phyloP scores from a whole-genome alignment of 169 alveolate genomes.

The Perkinsus marinus region DNA sequence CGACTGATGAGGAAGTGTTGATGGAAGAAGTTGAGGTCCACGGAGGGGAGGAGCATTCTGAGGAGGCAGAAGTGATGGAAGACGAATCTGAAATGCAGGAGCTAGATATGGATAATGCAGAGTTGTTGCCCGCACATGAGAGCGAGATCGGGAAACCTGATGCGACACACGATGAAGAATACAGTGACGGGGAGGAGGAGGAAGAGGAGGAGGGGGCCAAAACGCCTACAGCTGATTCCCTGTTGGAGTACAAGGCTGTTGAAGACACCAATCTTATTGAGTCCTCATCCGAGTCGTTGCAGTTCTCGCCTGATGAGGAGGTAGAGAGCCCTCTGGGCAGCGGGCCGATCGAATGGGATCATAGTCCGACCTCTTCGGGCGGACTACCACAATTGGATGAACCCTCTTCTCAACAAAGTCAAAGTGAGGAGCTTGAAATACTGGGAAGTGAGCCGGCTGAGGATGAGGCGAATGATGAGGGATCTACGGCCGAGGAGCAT shows the following conservation, averaged over 20 bases:
- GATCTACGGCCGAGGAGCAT: too few species aligned
- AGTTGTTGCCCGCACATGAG: neutral
- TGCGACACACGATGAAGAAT: neutral
- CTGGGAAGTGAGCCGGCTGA: too few species aligned
- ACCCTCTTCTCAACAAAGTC: neutral
- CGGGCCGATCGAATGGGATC: neutral
- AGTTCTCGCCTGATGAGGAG: neutral
- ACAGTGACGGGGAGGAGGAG: neutral
- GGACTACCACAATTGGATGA: neutral
- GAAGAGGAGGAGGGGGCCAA: neutral
- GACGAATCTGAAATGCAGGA: neutral
- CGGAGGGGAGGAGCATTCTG: neutral
- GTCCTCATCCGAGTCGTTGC: neutral
- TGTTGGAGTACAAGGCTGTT: neutral
- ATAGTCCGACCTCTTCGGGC: neutral
- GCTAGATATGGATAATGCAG: neutral
- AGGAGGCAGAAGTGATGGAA: neutral
- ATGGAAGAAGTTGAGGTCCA: neutral
- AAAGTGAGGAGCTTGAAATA: too few species aligned
- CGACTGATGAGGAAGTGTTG: neutral
- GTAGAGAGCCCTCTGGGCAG: neutral
- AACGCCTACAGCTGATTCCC: neutral
- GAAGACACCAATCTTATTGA: neutral
- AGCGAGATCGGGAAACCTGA: neutral
- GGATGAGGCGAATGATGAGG: too few species aligned